Base-by-base conservation (phyloP, 2,329 filamentous ascomycete species). In the Fusarium pilosicola region DNA sequence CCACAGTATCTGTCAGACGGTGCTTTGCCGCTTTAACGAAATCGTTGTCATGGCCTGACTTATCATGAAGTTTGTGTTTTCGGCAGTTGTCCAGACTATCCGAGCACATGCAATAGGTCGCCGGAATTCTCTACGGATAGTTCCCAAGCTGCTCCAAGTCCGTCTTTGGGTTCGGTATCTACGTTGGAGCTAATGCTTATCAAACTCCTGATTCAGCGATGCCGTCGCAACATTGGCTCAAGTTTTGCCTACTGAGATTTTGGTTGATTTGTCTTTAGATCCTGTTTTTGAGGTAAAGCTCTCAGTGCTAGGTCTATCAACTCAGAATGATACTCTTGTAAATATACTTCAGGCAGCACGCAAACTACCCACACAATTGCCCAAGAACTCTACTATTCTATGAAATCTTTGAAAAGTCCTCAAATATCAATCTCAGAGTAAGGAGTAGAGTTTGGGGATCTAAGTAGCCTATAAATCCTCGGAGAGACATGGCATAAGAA, bases 341-440 rank as follows among this genome's bases (percentile, higher is more conserved):
- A 17, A 24, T 3, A 24, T 14, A 24, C 5, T 10, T 17, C 1
- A 15, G 22, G 1, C 5, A 42, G 8, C 41, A 24, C 8, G 3
- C 39, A 5, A 2, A 24, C 41, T 17, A 0, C 8, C 14, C 14
- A 42, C 7, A 15, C 5, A 42, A 10, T n/a, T 9, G 7, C 22
- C 22, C 22, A n/a, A 9, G 8, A 24, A 6, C 0, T 1, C 14
- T n/a, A 0, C 6, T 11, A 8, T 20, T 44, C 0, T 24, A 14
- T 45, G 5, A 1, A 7, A 5, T 7, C 42, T 13, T 18, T 24
- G 6, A 5, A 13, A n/a, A 11, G 14, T 3, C 5, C n/a, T 42
- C n/a, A 12, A 24, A 8, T 0, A 44, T 44, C 7, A 41, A n/a
- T n/a, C 22, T 41, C 3, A 14, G 7, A 34, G 32, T 17, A 8